These are phyloP conservation scores for Fusarium sp. DNA, from an alignment of 2,329 filamentous ascomycete genomes.

Conservation along the genomic window DNA sequence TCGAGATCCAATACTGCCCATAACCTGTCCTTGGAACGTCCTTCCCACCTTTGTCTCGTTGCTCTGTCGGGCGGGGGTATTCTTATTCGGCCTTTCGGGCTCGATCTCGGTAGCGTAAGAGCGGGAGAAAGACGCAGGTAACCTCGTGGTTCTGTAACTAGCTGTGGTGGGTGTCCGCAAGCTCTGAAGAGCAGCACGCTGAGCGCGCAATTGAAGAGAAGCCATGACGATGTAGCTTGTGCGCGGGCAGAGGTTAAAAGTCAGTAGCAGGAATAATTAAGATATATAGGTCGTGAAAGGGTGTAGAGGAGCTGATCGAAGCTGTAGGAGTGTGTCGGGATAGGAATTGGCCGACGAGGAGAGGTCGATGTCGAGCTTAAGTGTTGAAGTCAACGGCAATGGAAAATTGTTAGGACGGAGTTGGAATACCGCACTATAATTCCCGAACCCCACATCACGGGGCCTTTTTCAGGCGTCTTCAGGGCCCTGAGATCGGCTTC, in stretches of 20 bases:
- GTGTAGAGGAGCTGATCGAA: neutral
- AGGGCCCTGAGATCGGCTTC: slow-evolving; percentile 3
- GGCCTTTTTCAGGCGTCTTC: slow-evolving; percentile 6
- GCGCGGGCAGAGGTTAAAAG: slow-evolving; percentile 2
- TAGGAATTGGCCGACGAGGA: slow-evolving; percentile 10
- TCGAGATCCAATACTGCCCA: slow-evolving; percentile 65
- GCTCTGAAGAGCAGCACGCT: slow-evolving; percentile 46
- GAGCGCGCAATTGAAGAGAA: slow-evolving; percentile 47
- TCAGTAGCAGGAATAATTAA: slow-evolving; percentile 15
- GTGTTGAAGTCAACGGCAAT: slow-evolving; percentile 36
- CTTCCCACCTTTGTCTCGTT: slow-evolving; percentile 53
- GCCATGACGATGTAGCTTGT: slow-evolving; percentile 37
- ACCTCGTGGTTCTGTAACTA: slow-evolving; percentile 23
- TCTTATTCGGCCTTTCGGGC: slow-evolving; percentile 47
- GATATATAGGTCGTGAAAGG: neutral
- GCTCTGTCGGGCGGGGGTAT: slow-evolving; percentile 40
- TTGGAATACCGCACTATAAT: slow-evolving; percentile 40
- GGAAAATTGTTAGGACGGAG: slow-evolving; percentile 43
- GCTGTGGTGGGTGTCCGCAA: slow-evolving; percentile 35
- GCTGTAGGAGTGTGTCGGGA: neutral
- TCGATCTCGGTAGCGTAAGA: slow-evolving; percentile 51
- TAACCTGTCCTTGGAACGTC: slow-evolving; percentile 68
- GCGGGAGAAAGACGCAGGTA: slow-evolving; percentile 36
- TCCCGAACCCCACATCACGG: slow-evolving; percentile 33
- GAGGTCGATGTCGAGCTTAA: slow-evolving; percentile 30